Base-by-base conservation (phyloP, 2,329 filamentous ascomycete species). In the Trichoderma oligosporum region DNA sequence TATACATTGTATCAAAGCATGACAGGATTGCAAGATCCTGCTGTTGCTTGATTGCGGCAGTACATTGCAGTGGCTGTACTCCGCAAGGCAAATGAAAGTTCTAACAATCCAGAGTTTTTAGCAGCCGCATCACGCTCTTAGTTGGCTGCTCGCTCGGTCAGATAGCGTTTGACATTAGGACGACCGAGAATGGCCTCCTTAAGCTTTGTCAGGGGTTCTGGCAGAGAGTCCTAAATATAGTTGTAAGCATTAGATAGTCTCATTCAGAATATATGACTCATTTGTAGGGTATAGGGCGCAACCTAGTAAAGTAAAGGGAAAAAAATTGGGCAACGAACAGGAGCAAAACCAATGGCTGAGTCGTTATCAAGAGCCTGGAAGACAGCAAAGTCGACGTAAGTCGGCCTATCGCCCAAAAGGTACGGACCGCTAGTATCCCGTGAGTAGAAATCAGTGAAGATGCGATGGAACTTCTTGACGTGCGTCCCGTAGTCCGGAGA, bases 301-400 rank as follows among this genome's bases (percentile, higher is more conserved):
- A 22, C 2, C 20, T 6, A 12, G 16, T 2, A 8, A 7, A 1
- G 18, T n/a, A 16, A 11, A 42, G 18, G 11, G 22, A 4, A 18
- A 12, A 14, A 24, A 11, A 24, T 14, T 27, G 38, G 9, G 5
- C 7, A 11, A 36, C 51, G 20, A 14, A 54, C 51, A 36, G n/a
- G 29, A 1, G 25, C 29, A 33, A 11, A 25, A 20, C 67, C 68
- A 44, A 66, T 72, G 22, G 59, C 59, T 16, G 61, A 52, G 35
- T 75, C 69, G 29, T 74, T 73, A 42, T 75, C 71, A 22, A 74
- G 67, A 4, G 71, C 70, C 51, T 73, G 70, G 46, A 72, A 75
- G 2, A 75, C 61, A 0, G 69, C 71, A 60, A 75, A 75, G 41
- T 75, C 73, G 8, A 64, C 68, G 33, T 75, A 75, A 7, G 68